A percentile compares a stretch with the other conserved stretches of the same genome.
Evolutionary conservation across 2,329 filamentous ascomycete species (phyloP).

Genomic region (Ceratocystis destructans): DNA sequence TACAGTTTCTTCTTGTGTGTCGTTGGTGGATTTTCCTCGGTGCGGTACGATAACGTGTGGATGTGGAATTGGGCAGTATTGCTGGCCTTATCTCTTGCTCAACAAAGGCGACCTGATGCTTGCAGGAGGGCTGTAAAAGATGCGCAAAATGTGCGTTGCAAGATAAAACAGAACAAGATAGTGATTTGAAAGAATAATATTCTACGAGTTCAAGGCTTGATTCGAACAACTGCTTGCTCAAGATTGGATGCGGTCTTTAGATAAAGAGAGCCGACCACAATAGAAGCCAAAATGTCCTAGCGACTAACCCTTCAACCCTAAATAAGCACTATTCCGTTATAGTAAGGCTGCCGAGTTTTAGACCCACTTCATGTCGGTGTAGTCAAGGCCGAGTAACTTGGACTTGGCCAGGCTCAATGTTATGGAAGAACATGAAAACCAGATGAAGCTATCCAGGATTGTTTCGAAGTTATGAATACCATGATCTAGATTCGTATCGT

Average conservation of each 20-base stretch:
- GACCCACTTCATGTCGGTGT: not conserved
- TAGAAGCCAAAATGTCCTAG: constrained; percentile 5
- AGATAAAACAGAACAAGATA: not conserved
- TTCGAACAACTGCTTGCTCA: not conserved
- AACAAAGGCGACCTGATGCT: not conserved
- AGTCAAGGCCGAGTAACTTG: not conserved
- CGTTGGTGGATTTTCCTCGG: not conserved
- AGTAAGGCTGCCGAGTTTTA: not conserved
- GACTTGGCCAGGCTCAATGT: not conserved
- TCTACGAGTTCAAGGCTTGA: not conserved
- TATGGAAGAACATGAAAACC: too few species aligned
- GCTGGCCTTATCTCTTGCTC: not conserved
- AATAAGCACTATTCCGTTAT: not conserved
- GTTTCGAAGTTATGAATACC: too few species aligned
- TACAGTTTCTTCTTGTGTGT: not conserved
- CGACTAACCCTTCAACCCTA: not conserved
- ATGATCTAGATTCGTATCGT: too few species aligned
- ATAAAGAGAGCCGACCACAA: not conserved
- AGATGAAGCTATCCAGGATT: too few species aligned
- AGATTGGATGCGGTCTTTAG: not conserved
- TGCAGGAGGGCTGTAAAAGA: not conserved
- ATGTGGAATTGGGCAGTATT: not conserved
- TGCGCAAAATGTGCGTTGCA: not conserved
- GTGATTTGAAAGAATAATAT: not conserved
- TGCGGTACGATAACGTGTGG: not conserved